Base-by-base conservation (phyloP, 345 rosid genomes). In the Cardiospermum halicacabum region DNA sequence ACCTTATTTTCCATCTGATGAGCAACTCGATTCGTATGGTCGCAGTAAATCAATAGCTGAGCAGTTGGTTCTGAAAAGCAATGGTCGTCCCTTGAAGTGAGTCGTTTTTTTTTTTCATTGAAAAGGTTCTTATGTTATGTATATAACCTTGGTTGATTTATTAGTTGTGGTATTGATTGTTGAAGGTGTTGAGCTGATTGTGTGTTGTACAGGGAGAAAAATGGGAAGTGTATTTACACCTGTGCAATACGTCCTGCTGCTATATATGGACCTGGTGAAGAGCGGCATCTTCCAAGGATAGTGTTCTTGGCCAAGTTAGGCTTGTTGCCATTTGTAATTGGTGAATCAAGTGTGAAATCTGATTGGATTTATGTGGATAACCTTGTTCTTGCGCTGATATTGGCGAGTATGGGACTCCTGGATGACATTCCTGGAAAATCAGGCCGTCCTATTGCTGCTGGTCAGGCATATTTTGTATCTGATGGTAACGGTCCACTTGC, bases 161-260 rank as follows among this genome's bases (percentile, higher is more conserved):
- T 57, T 4, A 15, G 56, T 12, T 51, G n/a, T n/a, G n/a, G n/a
- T n/a, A n/a, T n/a, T n/a, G n/a, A n/a, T n/a, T n/a, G n/a, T n/a
- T n/a, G n/a, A n/a, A n/a, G n/a, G n/a, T n/a, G n/a, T n/a, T n/a
- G n/a, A n/a, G n/a, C n/a, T n/a, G n/a, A n/a, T n/a, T n/a, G 15
- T 42, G 53, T 25, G 54, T 54, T 72, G 47, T 66, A 26, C 58
- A 90, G 98, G 84, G 69, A 81, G 65, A 80, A 76, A 68, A 78
- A 61, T 3, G 79, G 85, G 18, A 82, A 84, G 56, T 54, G 71
- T 58, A 76, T 90, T 50, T 86, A 85, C 59, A 86, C 98, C 0
- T 90, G 96, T 75, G 94, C 92, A 0, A 55, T 93, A 36, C 97
- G 97, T 60, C 96, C 97, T 32, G 97, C 98, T 56, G 97, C 98